phyloP scores from a whole-genome alignment of 2,329 filamentous ascomycete genomes.

The Pyrenochaeta sp. region DNA sequence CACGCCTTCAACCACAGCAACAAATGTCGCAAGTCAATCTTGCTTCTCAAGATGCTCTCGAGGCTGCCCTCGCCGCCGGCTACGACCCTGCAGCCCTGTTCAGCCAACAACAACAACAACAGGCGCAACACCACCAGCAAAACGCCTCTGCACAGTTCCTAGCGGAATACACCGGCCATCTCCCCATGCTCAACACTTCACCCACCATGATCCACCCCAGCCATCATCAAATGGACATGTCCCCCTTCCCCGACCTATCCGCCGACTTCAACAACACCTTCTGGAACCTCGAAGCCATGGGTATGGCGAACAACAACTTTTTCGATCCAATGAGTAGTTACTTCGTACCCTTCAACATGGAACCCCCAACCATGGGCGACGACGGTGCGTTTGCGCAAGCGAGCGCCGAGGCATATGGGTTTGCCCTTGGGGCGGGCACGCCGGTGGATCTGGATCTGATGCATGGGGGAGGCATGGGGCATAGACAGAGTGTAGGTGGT shows the following conservation, averaged over 20 bases:
- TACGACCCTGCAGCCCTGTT: constrained; percentile 44
- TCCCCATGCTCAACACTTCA: constrained; percentile 49
- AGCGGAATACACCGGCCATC: constrained; percentile 59
- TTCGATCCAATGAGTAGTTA: constrained; percentile 70
- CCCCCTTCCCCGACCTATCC: constrained; percentile 44
- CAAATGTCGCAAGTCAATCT: constrained; percentile 41
- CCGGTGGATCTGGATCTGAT: constrained; percentile 20
- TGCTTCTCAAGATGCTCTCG: constrained; percentile 40
- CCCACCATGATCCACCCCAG: constrained; percentile 40
- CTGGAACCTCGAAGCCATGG: constrained; percentile 47
- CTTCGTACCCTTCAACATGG: constrained; percentile 94
- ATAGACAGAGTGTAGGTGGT: constrained; percentile 6
- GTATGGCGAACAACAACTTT: constrained; percentile 34
- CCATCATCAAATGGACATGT: constrained; percentile 41
- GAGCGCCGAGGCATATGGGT: constrained; percentile 18
- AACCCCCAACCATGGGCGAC: constrained; percentile 66
- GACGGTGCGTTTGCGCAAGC: constrained; percentile 41
- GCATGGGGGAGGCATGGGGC: constrained; percentile 8
- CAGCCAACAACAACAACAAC: constrained; percentile 16
- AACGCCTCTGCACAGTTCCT: constrained; percentile 42
- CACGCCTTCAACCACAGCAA: constrained; percentile 40
- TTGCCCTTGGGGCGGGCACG: constrained; percentile 16
- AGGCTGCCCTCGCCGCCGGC: constrained; percentile 32
- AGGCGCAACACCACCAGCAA: constrained; percentile 23
- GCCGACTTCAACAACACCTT: constrained; percentile 42